Evolutionary conservation across 164 flowering plant genomes (phyloP).

Genomic region (Magnolia changhungtana): DNA sequence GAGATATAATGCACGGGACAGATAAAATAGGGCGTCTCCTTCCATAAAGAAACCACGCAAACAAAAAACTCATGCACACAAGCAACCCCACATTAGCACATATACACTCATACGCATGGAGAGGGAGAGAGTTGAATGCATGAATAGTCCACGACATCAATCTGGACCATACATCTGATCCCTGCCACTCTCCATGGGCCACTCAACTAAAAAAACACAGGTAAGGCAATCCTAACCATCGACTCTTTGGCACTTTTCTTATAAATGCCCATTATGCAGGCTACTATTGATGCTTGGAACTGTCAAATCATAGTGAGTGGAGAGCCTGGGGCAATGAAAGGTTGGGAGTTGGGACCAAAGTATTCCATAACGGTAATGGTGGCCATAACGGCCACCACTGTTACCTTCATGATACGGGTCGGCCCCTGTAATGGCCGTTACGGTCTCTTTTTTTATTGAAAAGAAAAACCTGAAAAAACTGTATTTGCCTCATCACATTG

Average conservation of each 20-base stretch:
- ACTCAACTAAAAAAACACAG: neutral
- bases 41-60: neutral
- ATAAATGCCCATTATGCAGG: neutral
- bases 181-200: neutral
- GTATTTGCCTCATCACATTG: too few relatives aligned
- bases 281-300: neutral
- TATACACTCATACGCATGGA: neutral
- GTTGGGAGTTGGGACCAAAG: too few relatives aligned
- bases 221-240: neutral
- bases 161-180: neutral
- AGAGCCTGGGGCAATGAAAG: neutral
- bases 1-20: slow-evolving; percentile 17
- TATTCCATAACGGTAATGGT: too few relatives aligned
- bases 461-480: too few relatives aligned
- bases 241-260: neutral
- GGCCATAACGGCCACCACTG: too few relatives aligned
- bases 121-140: neutral
- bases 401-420: too few relatives aligned
- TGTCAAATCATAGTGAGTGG: neutral
- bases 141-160: too few relatives aligned
- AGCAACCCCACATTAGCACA: neutral
- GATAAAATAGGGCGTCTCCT: neutral
- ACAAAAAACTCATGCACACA: neutral
- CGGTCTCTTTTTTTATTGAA: too few relatives aligned
- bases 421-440: too few relatives aligned